Evolutionary conservation across 2,329 filamentous ascomycete species (phyloP).

Genomic region (Fonsecaea nubica): DNA sequence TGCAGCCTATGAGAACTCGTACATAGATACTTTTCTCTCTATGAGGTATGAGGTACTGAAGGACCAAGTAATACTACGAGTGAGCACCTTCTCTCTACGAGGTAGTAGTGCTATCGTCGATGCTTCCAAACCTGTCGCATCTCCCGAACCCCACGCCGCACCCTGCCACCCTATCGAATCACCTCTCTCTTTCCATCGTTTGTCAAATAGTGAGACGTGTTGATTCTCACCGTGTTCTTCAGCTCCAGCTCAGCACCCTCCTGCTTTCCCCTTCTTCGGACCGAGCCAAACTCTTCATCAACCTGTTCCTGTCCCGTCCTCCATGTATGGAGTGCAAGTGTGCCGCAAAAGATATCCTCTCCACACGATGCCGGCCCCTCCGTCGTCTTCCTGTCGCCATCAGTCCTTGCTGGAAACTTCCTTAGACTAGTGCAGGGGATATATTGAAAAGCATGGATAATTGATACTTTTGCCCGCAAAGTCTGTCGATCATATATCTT

Average conservation of each 20-base stretch:
- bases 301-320: not conserved
- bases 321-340: not conserved
- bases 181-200: not conserved
- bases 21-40: too few relatives aligned
- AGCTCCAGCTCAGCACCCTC: not conserved
- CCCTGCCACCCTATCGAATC: not conserved
- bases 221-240: not conserved
- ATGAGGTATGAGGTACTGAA: not conserved
- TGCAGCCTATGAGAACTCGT: too few relatives aligned
- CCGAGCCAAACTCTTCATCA: not conserved
- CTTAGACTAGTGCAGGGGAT: not conserved
- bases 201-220: not conserved
- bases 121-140: not conserved
- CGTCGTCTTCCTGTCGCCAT: not conserved
- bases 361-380: not conserved
- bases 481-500: conserved; percentile 13
- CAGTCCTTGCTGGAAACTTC: not conserved
- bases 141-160: not conserved
- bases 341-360: not conserved
- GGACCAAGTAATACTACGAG: not conserved
- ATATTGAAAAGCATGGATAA: not conserved
- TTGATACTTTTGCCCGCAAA: not conserved
- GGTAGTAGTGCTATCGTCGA: not conserved
- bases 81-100: too few relatives aligned
- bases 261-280: not conserved